A percentile compares a stretch with the other conserved stretches of the same genome.
phyloP scores from a whole-genome alignment of 257 asterid species.

The Capsicum chinense region DNA sequence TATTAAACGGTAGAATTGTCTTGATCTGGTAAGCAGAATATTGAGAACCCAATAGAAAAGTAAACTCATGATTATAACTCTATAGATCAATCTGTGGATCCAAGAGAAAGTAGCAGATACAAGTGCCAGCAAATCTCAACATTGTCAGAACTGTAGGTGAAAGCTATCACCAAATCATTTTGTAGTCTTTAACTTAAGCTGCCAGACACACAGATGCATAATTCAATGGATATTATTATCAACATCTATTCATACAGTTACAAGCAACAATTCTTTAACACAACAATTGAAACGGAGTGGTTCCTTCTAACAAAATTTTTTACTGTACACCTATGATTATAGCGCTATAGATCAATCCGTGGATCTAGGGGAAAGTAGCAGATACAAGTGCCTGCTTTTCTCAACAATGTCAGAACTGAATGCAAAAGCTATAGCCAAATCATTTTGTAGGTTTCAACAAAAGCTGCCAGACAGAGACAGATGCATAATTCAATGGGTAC shows the following conservation, averaged over 20 bases:
- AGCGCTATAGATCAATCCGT: neutral
- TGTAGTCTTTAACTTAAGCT: neutral
- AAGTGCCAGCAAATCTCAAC: neutral
- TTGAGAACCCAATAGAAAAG: neutral
- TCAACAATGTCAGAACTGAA: neutral
- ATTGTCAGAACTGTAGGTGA: neutral
- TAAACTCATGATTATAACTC: neutral
- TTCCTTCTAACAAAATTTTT: neutral
- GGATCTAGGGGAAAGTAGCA: neutral
- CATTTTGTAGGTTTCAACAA: neutral
- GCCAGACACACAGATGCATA: neutral
- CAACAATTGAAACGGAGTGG: neutral
- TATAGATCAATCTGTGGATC: conserved; percentile 21
- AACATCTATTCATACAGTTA: neutral
- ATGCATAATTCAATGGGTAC: neutral
- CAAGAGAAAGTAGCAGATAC: conserved; percentile 6
- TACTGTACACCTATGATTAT: neutral
- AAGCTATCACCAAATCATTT: neutral
- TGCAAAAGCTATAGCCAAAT: conserved; percentile 7
- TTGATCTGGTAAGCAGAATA: conserved; percentile 3
- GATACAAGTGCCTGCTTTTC: neutral
- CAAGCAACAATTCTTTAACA: neutral
- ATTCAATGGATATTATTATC: neutral
- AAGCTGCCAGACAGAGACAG: neutral
- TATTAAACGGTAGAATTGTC: neutral